Conservation (phyloP, 495 filamentous ascomycete genomes). For the Rusavskia elegans region DNA sequence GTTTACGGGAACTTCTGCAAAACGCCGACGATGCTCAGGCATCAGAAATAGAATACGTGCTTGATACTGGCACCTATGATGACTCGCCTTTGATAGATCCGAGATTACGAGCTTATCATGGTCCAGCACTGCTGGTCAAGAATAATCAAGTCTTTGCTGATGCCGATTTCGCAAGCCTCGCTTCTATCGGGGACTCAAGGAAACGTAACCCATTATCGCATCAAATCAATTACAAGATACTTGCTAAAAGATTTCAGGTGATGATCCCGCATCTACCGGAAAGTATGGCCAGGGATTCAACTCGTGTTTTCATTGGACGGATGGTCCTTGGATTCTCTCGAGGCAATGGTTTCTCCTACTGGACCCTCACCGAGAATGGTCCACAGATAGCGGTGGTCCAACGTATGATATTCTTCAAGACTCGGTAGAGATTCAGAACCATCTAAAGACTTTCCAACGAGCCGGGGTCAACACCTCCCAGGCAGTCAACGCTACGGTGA, state of each 20-base stretch:
- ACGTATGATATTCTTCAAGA: constrained; percentile 20
- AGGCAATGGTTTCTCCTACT: constrained; percentile 20
- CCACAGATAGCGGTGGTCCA: constrained; percentile 21
- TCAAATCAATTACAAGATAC: background rate
- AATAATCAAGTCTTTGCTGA: constrained; percentile 23
- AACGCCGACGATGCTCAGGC: constrained; percentile 12
- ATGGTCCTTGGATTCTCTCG: constrained; percentile 26
- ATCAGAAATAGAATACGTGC: constrained; percentile 10
- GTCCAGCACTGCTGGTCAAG: constrained; percentile 24
- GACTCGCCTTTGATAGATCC: constrained; percentile 15
- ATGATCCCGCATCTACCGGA: constrained; percentile 21
- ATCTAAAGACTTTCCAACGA: constrained; percentile 19
- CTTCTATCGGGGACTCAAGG: constrained; percentile 20
- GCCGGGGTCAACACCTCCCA: constrained; percentile 8
- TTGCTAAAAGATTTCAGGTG: background rate
- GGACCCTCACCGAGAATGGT: constrained; percentile 28
- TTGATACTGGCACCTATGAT: constrained; percentile 6
- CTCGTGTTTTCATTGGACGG: constrained; percentile 29
- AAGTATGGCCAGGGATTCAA: constrained; percentile 29
- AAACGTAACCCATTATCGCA: constrained; percentile 9
- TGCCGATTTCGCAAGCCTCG: constrained; percentile 21
- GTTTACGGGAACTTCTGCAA: constrained; percentile 11
- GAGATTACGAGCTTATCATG: constrained; percentile 20
- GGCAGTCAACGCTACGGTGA: constrained; percentile 21
- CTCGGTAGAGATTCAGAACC: constrained; percentile 18